phyloP scores from a whole-genome alignment of 2,329 filamentous ascomycete species.

The Dryadomyces quercivorus region DNA sequence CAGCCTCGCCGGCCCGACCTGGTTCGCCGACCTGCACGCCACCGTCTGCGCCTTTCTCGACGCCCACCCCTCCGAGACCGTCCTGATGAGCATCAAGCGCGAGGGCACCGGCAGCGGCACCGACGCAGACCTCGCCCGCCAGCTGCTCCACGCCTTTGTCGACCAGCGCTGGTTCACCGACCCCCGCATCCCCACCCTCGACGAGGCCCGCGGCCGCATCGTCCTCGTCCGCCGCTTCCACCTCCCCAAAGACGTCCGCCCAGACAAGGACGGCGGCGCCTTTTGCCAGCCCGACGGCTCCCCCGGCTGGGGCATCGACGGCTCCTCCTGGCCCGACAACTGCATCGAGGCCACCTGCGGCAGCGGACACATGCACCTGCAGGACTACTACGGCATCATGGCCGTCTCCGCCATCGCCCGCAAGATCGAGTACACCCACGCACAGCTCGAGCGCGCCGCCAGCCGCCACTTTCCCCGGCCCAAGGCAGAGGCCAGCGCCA shows the following conservation, averaged over 20 bases:
- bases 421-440: conserved; percentile 64
- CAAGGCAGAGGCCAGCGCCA: conserved; percentile 8
- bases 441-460: conserved; percentile 64
- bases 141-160: conserved; percentile 63
- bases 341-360: conserved; percentile 60
- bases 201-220: conserved; percentile 69
- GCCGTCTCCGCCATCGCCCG: conserved; percentile 62
- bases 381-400: conserved; percentile 88
- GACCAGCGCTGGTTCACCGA: conserved; percentile 63
- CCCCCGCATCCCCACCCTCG: conserved; percentile 63
- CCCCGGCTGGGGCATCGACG: conserved; percentile 47
- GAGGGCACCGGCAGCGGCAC: conserved; percentile 74
- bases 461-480: conserved; percentile 21
- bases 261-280: conserved; percentile 12
- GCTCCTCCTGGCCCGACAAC: conserved; percentile 73
- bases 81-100: conserved; percentile 81
- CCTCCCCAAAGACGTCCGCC: conserved; percentile 22
- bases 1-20: conserved; percentile 69
- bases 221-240: conserved; percentile 73
- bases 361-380: conserved; percentile 67
- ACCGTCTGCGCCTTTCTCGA: conserved; percentile 66
- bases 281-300: conserved; percentile 38
- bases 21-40: conserved; percentile 61
- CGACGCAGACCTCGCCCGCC: conserved; percentile 64
- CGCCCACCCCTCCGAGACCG: conserved; percentile 63